Base-by-base conservation (phyloP, 441 rosid species). In the Adansonia grandidieri region DNA sequence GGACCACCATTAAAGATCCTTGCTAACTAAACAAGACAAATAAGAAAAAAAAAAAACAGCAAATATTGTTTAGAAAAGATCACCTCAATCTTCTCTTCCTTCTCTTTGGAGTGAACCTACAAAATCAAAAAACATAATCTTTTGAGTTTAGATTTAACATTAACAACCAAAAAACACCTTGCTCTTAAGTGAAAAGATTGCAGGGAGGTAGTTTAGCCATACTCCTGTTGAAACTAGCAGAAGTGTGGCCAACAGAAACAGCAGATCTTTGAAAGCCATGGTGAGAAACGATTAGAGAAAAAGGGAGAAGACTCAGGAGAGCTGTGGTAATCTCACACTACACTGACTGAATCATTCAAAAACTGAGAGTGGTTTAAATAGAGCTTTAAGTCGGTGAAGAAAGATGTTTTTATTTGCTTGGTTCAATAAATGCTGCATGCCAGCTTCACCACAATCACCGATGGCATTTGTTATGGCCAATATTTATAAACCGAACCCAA, bases 31-130 rank as follows among this genome's bases (percentile, higher is more conserved):
- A 53, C 62, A 7, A 71, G 10, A 58, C 37, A 71, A 13, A 24
- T 0, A 5, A 51, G 42, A 1, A 58, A 15, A 48, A 9, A 56
- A 15, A 54, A 54, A 56, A n/a, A 56, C 3, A 58, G 37, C 32
- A 8, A 68, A 74, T 51, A 73, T 45, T 28, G 71, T 71, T 24
- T 32, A 48, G 14, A 48, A 19, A 28, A 63, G 32, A 28, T 28
- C 60, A 87, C 85, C 80, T 80, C 71, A 50, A 22, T 71, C 53
- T 71, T 74, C 61, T 80, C 71, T 75, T 81, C 83, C 42, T 74
- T 81, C 24, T 71, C 78, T 9, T 71, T 17, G 40, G 81, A 78
- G 22, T 84, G 80, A 85, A 84, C 88, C 87, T 86, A 14, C 80
- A 78, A 70, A 80, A 76, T 76, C 28, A 60, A n/a, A 14, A 8